Evolutionary conservation across 805 yeast genomes (phyloP), one percentile per base, ranked within the genome.

Genomic region (Cyberlindnera saturnus): DNA sequence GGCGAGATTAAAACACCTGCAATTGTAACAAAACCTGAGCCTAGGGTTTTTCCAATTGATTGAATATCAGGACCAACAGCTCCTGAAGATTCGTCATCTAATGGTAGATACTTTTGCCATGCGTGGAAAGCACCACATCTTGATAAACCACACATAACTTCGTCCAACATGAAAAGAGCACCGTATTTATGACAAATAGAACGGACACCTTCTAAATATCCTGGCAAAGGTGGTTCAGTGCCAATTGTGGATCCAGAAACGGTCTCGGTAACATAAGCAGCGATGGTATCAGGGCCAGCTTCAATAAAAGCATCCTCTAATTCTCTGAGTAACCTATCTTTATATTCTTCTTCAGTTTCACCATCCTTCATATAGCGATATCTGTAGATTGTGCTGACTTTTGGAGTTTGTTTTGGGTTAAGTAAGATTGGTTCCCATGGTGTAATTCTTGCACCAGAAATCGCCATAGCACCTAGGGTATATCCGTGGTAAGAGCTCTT

Each of bases 91-190:
- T 66, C 67, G 11, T 23, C 28, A 23, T 23, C 28, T 23, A 23
- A 23, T 9, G 28, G 28, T 6, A 23, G 28, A 23, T 23, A 23
- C 28, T 23, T 23, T 46, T 70, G 73, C 70, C 75, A 73, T 31
- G 73, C 74, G 56, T 62, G 66, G 52, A 65, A 65, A 13, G 68
- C 58, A 35, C 79, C 79, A 54, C 70, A 65, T 49, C 80, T 65
- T 20, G 79, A 80, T 43, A 71, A 60, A 28, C 81, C 81, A 55
- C 77, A 72, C 79, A 75, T 74, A 35, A 75, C 74, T 59, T 75
- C 80, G 54, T 75, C 81, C 40, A 73, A 57, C 57, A 72, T 65
- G 53, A 75, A 61, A 44, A 74, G 57, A 19, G 71, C 70, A 38
- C 74, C 79, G 53, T 74, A 73, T 57, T 74, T 74, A 53, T 72